Base-by-base conservation (phyloP, 1,284 basidiomycete species). In the Ustilago vetiveriae region DNA sequence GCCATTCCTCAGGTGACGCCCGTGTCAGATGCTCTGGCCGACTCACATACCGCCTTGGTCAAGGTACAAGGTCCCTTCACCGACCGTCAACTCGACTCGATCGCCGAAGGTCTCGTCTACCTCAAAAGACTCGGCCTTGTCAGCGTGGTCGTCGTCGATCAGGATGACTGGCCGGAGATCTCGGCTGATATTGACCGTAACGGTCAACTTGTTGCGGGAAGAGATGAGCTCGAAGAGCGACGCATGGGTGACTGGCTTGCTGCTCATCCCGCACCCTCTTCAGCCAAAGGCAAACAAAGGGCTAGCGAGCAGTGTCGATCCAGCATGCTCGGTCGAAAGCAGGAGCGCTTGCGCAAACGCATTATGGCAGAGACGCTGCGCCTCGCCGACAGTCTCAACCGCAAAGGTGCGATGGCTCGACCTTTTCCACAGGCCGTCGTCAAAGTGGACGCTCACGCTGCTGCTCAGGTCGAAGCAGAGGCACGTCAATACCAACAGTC, bases 61-160 rank as follows among this genome's bases (percentile, higher is more conserved):
- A 98, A 98, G 83, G 85, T 98, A 13, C 96, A 98, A 83, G 93
- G 95, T 3, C 96, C 96, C 1, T 98, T 98, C 82, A 92, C 89
- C n/a, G 90, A 96, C 82, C 87, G 89, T 11, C 96, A 98, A 82
- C 88, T 98, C 56, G 90, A 94, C 70, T 94, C 92, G 79, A 92
- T 99, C 70, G 89, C 91, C 26, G 88, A 91, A 37, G 96, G 96
- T 41, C 88, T 99, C 85, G 90, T 94, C 44, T 93, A 97, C 80
- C 88, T 99, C 44, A 92, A 95, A 82, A 94, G 93, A 79, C 89
- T 98, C 24, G 96, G 96, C 3, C 86, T 99, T 16, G 90, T 97
- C 69, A 90, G 90, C 66, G 93, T 98, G 73, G 92, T 98, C 64
- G 91, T 98, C 44, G 87, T 98, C 44, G 96, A 98, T 73, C 88